These are phyloP conservation scores for Periglandula ipomoeae DNA, from an alignment of 2,329 filamentous ascomycete species.

Conservation along the genomic window DNA sequence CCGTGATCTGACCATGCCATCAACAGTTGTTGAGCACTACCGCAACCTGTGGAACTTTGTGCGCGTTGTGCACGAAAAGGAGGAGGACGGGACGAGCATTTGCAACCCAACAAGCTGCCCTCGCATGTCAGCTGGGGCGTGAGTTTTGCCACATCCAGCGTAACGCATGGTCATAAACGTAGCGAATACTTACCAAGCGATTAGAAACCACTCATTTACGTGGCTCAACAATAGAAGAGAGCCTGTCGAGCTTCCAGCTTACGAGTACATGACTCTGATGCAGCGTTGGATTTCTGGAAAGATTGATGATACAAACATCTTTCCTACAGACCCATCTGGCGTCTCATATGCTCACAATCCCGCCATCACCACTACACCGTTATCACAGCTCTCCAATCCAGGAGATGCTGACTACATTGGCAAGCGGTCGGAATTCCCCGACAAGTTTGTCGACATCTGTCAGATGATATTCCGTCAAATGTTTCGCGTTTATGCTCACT, in stretches of 20 bases:
- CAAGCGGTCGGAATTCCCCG: constrained; percentile 85
- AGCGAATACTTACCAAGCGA: neutral
- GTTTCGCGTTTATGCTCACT: constrained; percentile 95
- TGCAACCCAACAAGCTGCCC: constrained; percentile 81
- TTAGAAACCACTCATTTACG: constrained; percentile 83
- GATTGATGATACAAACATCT: constrained; percentile 80
- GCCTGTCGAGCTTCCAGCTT: constrained; percentile 84
- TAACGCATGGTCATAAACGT: neutral
- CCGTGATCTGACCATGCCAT: constrained; percentile 5
- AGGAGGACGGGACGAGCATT: constrained; percentile 66
- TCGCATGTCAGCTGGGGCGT: constrained; percentile 91
- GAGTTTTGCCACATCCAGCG: constrained; percentile 32
- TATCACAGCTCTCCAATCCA: constrained; percentile 52
- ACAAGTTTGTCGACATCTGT: constrained; percentile 81
- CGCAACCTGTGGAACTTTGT: constrained; percentile 84
- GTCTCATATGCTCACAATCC: constrained; percentile 58
- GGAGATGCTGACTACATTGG: constrained; percentile 72
- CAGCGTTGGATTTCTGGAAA: constrained; percentile 97
- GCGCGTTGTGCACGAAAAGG: constrained; percentile 76
- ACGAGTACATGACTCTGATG: constrained; percentile 90
- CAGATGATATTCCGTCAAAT: constrained; percentile 95
- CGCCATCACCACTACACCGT: constrained; percentile 45
- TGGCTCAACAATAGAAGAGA: constrained; percentile 86
- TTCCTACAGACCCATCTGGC: constrained; percentile 73
- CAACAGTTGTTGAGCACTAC: constrained; percentile 80